Evolutionary conservation across 768 basidiomycete species (phyloP).

Genomic region (Serendipita sp.): DNA sequence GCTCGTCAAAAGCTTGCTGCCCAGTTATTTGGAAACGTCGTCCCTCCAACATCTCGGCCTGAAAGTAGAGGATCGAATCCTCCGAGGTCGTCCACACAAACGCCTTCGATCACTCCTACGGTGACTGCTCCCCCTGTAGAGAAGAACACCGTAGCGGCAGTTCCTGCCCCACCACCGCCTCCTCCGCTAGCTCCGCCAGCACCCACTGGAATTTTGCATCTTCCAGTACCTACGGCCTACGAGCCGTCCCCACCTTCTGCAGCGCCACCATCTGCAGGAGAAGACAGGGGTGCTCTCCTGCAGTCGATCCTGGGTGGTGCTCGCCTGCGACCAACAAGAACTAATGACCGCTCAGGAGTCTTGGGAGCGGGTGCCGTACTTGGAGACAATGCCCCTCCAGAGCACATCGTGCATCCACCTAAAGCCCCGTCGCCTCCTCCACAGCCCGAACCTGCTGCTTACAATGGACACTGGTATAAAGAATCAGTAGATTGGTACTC

Average conservation of each 20-base stretch:
- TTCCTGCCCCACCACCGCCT: conserved; percentile 12
- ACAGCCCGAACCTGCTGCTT: conserved; percentile 14
- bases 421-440: conserved; percentile 26
- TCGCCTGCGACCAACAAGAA: conserved; percentile 55
- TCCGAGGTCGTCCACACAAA: background rate
- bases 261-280: conserved; percentile 27
- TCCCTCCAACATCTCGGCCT: conserved; percentile 28
- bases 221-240: conserved; percentile 17
- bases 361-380: conserved; percentile 59
- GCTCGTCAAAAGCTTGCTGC: conserved; percentile 58
- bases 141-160: background rate
- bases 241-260: conserved; percentile 19
- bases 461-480: conserved; percentile 12
- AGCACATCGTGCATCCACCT: conserved; percentile 43
- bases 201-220: conserved; percentile 14
- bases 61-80: background rate
- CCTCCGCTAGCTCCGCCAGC: conserved; percentile 28
- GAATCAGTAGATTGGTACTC: conserved; percentile 88
- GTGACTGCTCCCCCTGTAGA: conserved; percentile 17
- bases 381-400: conserved; percentile 53
- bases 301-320: conserved; percentile 55
- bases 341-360: conserved; percentile 66
- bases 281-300: conserved; percentile 44
- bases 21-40: conserved; percentile 56
- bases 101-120: conserved; percentile 13